phyloP scores from a whole-genome alignment of 2,329 filamentous ascomycete genomes.

The Pseudogymnoascus sp. region DNA sequence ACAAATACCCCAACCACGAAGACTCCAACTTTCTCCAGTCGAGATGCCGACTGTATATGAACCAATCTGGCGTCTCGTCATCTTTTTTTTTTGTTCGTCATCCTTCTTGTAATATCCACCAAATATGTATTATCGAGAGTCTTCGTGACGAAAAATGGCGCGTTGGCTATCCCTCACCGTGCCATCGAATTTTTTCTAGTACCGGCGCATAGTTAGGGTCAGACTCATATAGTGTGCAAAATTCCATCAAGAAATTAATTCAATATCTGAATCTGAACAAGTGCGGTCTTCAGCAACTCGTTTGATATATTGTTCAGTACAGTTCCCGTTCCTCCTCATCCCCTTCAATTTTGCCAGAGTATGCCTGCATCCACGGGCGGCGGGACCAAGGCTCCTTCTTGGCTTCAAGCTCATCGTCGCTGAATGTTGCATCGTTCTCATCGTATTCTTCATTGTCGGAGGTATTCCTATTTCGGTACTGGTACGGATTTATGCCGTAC shows the following conservation, averaged over 20 bases:
- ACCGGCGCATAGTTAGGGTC: background rate
- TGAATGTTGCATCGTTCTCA: constrained; percentile 18
- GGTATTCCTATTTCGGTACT: constrained; percentile 38
- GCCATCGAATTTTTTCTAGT: background rate
- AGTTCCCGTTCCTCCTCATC: constrained; percentile 3
- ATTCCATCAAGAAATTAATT: background rate
- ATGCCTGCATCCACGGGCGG: constrained; percentile 14
- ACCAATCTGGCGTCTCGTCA: background rate
- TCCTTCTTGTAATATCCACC: background rate
- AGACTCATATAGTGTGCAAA: constrained; percentile 3
- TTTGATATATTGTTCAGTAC: background rate
- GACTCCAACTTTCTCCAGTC: background rate
- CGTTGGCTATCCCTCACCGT: background rate
- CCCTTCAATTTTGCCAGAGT: background rate
- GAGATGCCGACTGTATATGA: background rate
- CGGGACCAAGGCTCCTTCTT: constrained; percentile 24
- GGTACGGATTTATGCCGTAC: constrained; percentile 48
- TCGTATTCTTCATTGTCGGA: constrained; percentile 27
- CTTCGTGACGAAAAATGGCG: background rate
- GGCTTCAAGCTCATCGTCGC: constrained; percentile 22
- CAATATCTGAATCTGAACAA: background rate
- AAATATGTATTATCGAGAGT: background rate
- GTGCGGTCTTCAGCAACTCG: background rate
- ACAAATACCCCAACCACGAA: background rate
- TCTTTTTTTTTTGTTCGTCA: background rate